Base-by-base conservation (phyloP, 441 rosid genomes). In the Pelargonium fulgidum region DNA sequence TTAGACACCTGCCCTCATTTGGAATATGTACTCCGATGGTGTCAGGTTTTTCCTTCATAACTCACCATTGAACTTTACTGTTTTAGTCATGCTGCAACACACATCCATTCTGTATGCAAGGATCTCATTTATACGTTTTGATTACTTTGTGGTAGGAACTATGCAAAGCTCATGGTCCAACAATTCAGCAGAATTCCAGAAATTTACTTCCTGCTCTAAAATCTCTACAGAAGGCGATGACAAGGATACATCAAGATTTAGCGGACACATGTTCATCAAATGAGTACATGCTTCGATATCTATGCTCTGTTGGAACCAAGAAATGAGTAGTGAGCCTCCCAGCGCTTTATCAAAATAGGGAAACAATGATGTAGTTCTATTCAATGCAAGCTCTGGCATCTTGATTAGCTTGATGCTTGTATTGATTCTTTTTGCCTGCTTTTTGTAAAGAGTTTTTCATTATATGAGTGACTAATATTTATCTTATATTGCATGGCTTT, bases 251-350 rank as follows among this genome's bases (percentile, higher is more conserved):
- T 76, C 97, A 90, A 81, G 98, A 95, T 77, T 74, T 95, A 72
- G 89, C 95, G 13, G 99, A 92, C 72, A 92, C 86, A 47, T 95
- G 96, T 82, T 84, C 98, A 33, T 90, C 94, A 45, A 94, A 94
- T 14, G 98, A 90, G 73, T 92, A 92, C 69, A 85, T 87, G 72
- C 96, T 94, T 67, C 85, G 83, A 13, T 94, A 90, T 80, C 80
- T 94, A 71, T 92, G 97, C 76, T 86, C 91, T 26, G 72, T 84
- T 0, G 67, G 84, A 50, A 45, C 71, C 77, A 78, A 59, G 16
- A 77, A 68, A 44, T 84, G 73, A 71, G 9, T 17, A 54, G 36
- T 29, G 36, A 29, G 36, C 36, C 36, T 29, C 4, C 36, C 36
- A 5, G 36, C 36, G 4, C 4, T 29, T 29, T 29, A 0, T 0